phyloP scores from a whole-genome alignment of 805 yeast species.

The Yarrowia sp. region DNA sequence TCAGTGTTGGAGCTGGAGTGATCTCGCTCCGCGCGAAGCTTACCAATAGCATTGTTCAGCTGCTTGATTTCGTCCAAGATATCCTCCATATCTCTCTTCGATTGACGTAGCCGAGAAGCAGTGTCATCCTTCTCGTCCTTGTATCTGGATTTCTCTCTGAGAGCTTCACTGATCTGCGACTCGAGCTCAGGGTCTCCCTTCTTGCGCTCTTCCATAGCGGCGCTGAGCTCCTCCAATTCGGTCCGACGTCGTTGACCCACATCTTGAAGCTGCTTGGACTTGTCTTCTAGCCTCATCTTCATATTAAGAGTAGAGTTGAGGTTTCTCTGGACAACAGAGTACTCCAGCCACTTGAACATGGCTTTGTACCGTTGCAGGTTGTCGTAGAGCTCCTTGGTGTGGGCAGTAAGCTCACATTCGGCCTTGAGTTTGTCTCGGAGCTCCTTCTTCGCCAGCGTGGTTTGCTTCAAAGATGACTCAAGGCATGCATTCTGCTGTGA shows the following conservation, averaged over 20 bases:
- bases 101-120: neutral
- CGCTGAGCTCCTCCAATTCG: neutral
- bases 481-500: conserved; percentile 43
- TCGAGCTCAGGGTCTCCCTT: conserved; percentile 1
- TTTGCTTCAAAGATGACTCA: conserved; percentile 41
- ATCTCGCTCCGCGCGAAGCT: neutral
- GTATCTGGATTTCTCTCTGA: neutral
- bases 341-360: conserved; percentile 2
- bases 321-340: neutral
- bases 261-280: neutral
- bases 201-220: neutral
- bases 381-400: neutral
- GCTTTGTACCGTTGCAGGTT: neutral
- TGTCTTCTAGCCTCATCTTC: neutral
- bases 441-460: conserved; percentile 38
- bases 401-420: neutral
- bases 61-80: neutral
- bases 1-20: neutral
- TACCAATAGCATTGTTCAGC: neutral
- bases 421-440: conserved; percentile 9
- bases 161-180: neutral
- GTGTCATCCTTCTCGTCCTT: neutral
- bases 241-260: neutral
- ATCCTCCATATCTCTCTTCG: neutral
- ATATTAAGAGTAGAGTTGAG: neutral